Evolutionary conservation across 2,329 filamentous ascomycete genomes (phyloP).

Genomic region (Aureobasidium sp.): DNA sequence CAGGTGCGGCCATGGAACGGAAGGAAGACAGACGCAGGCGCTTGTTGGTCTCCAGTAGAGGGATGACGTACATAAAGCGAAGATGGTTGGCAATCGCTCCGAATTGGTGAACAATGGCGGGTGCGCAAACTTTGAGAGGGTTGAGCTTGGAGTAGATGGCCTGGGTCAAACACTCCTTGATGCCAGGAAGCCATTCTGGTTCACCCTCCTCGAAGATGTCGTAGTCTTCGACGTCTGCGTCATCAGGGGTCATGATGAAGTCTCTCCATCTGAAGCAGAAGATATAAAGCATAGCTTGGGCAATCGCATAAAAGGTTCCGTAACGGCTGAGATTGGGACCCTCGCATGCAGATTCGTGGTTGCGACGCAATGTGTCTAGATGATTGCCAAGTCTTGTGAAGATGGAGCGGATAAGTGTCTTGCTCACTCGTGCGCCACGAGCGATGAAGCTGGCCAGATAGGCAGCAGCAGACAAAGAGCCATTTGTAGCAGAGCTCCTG

Average conservation of each 20-base stretch:
- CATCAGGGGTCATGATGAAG: conserved; percentile 53
- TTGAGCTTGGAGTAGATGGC: conserved; percentile 87
- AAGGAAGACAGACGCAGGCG: conserved; percentile 62
- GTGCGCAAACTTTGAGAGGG: conserved; percentile 88
- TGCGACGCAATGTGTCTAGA: conserved; percentile 63
- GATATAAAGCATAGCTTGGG: conserved; percentile 87
- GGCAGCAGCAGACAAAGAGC: conserved; percentile 74
- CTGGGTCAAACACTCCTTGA: conserved; percentile 64
- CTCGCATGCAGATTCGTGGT: conserved; percentile 64
- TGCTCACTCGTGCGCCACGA: conserved; percentile 71
- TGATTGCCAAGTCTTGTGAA: conserved; percentile 72
- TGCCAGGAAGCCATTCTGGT: conserved; percentile 65
- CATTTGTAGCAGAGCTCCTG: conserved; percentile 72
- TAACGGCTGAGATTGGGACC: conserved; percentile 82
- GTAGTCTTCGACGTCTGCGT: conserved; percentile 29
- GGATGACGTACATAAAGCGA: conserved; percentile 80
- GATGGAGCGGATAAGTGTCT: conserved; percentile 68
- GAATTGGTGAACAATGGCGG: conserved; percentile 83
- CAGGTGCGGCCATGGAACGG: conserved; percentile 35
- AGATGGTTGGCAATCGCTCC: conserved; percentile 80
- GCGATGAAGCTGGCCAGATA: conserved; percentile 95
- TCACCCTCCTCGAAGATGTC: conserved; percentile 57
- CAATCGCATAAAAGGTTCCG: conserved; percentile 74
- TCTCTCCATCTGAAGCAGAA: conserved; percentile 99
- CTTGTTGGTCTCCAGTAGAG: conserved; percentile 86